Evolutionary conservation across 2,329 filamentous ascomycete genomes (phyloP).

Genomic region (Epichloe scottii): DNA sequence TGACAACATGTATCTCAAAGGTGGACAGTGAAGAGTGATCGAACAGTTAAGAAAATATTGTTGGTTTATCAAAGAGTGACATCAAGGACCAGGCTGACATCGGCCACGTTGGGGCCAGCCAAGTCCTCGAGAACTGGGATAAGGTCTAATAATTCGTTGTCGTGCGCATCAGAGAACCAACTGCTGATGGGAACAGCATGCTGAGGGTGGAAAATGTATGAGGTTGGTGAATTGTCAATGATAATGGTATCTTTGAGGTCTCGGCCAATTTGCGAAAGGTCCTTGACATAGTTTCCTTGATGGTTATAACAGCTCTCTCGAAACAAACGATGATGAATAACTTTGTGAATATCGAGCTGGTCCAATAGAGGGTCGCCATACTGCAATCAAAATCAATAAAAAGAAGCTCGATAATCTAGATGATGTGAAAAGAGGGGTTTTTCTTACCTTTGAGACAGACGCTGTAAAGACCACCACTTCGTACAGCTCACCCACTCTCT

Average conservation of each 20-base stretch:
- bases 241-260: conserved; percentile 97
- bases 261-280: conserved; percentile 90
- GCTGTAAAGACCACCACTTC: conserved; percentile 98
- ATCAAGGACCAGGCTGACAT: conserved; percentile 95
- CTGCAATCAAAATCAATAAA: conserved; percentile 28
- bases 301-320: conserved; percentile 98
- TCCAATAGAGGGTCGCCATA: conserved; percentile 95
- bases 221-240: conserved; percentile 98
- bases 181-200: conserved; percentile 98
- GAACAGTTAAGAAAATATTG: conserved; percentile 13
- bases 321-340: conserved; percentile 92
- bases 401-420: conserved; percentile 6
- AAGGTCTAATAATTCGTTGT: conserved; percentile 94
- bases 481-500: conserved; percentile 91
- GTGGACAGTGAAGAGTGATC: conserved; percentile 17
- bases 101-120: conserved; percentile 74
- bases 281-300: conserved; percentile 98
- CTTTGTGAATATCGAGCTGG: conserved; percentile 92
- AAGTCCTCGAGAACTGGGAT: conserved; percentile 98
- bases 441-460: conserved; percentile 80
- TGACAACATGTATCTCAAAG: conserved; percentile 17
- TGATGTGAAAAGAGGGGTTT: neutral
- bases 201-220: conserved; percentile 98
- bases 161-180: conserved; percentile 99
- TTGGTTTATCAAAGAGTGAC: conserved; percentile 53